Percentiles rank a stretch among this genome's conserved stretches.
Evolutionary conservation across 495 filamentous ascomycete species (phyloP).

Genomic region (Penicillium paradoxum): DNA sequence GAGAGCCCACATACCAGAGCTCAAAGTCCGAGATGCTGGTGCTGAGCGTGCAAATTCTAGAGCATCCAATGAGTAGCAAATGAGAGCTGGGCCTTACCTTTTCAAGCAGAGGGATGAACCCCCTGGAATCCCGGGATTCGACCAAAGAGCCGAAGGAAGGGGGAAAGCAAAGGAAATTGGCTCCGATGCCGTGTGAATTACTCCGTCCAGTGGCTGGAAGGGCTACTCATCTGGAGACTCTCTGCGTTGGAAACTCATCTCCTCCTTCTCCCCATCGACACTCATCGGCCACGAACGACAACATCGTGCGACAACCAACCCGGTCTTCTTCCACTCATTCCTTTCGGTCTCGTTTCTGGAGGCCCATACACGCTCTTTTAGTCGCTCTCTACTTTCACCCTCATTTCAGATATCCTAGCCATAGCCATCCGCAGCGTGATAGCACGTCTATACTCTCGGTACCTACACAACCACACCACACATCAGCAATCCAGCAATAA

Average conservation of each 20-base stretch:
- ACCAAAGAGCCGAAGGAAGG: constrained; percentile 2
- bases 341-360: constrained; percentile 4
- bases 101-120: constrained; percentile 6
- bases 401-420: not conserved
- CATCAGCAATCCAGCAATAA: constrained; percentile 4
- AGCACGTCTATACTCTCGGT: not conserved
- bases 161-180: not conserved
- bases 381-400: not conserved
- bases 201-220: not conserved
- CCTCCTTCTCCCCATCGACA: constrained; percentile 9
- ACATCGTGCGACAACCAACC: constrained; percentile 3
- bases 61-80: not conserved
- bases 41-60: constrained; percentile 1
- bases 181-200: not conserved
- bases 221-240: not conserved
- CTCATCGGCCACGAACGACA: not conserved
- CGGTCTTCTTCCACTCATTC: constrained; percentile 24
- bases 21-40: not conserved
- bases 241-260: not conserved
- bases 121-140: constrained; percentile 10
- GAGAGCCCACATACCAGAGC: constrained; percentile 2
- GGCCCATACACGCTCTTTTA: constrained; percentile 5
- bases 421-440: not conserved
- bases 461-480: not conserved
- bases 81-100: not conserved